Conservation (phyloP, 768 basidiomycete genomes). For the Infundibulicybe gibba region DNA sequence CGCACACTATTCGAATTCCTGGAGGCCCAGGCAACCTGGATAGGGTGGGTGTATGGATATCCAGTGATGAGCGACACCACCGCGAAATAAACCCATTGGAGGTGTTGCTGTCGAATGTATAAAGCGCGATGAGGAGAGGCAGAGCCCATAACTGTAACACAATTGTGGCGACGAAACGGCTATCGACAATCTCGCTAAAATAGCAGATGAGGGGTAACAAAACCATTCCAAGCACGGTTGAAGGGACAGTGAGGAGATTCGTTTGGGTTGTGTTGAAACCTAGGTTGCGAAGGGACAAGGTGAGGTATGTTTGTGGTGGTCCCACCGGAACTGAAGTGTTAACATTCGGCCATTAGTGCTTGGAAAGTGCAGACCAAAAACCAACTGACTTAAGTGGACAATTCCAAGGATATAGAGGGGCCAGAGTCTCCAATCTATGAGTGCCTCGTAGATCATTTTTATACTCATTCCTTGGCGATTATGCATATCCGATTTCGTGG, state of each 20-base stretch:
- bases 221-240: conserved; percentile 46
- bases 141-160: conserved; percentile 60
- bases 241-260: conserved; percentile 61
- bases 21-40: conserved; percentile 41
- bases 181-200: conserved; percentile 53
- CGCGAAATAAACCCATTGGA: conserved; percentile 56
- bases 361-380: too few relatives aligned
- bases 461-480: conserved; percentile 60
- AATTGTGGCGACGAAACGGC: conserved; percentile 49
- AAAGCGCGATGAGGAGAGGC: conserved; percentile 54
- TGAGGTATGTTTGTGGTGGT: conserved; percentile 61
- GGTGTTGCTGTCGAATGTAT: conserved; percentile 43
- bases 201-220: conserved; percentile 44
- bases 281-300: conserved; percentile 55
- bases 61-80: conserved; percentile 11
- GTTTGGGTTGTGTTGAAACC: conserved; percentile 63
- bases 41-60: not conserved
- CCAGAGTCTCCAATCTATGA: conserved; percentile 64
- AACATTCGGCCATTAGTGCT: not conserved
- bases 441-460: conserved; percentile 44
- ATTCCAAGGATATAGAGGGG: conserved; percentile 59
- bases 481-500: conserved; percentile 66
- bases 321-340: conserved; percentile 44
- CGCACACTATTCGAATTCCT: conserved; percentile 23
- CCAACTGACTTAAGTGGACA: conserved; percentile 45